phyloP scores from a whole-genome alignment of 2,329 filamentous ascomycete genomes.

The Simplicillium aogashimaense region DNA sequence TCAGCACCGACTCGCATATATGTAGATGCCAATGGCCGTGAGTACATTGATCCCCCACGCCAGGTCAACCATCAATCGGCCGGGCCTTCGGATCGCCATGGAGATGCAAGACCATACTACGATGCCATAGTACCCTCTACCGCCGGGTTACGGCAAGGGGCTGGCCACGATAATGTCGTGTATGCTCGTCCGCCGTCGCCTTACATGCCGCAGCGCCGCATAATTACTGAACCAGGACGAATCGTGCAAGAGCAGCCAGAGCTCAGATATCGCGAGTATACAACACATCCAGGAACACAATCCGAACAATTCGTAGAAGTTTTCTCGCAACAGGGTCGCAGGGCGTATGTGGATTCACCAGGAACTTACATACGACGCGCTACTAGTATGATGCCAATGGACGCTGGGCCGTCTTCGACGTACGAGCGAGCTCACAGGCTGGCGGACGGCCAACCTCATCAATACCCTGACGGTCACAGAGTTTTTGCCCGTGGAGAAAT shows the following conservation, averaged over 20 bases:
- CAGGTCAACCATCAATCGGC: conserved; percentile 40
- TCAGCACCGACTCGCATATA: conserved; percentile 52
- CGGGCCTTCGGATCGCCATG: conserved; percentile 31
- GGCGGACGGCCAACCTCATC: too few relatives aligned
- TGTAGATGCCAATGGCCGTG: conserved; percentile 73
- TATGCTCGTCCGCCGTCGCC: conserved; percentile 43
- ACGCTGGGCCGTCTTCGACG: too few relatives aligned
- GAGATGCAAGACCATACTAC: conserved; percentile 51
- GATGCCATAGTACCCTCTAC: conserved; percentile 27
- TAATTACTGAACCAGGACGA: conserved; percentile 55
- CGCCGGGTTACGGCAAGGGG: too few relatives aligned
- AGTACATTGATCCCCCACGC: conserved; percentile 54
- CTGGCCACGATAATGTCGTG: conserved; percentile 15
- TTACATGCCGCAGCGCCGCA: conserved; percentile 38
- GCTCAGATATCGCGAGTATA: conserved; percentile 49
- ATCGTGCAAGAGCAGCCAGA: conserved; percentile 39
- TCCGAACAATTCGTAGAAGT: conserved; percentile 37
- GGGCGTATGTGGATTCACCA: conserved; percentile 33
- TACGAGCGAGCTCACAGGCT: conserved; percentile 22
- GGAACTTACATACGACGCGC: conserved; percentile 46
- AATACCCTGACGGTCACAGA: too few relatives aligned
- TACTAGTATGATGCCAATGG: conserved; percentile 32
- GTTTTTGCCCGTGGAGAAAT: too few relatives aligned
- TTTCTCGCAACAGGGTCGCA: conserved; percentile 29
- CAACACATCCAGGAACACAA: conserved; percentile 34